Evolutionary conservation across 331 rosid genomes (phyloP).

Genomic region (Malus hybrid): DNA sequence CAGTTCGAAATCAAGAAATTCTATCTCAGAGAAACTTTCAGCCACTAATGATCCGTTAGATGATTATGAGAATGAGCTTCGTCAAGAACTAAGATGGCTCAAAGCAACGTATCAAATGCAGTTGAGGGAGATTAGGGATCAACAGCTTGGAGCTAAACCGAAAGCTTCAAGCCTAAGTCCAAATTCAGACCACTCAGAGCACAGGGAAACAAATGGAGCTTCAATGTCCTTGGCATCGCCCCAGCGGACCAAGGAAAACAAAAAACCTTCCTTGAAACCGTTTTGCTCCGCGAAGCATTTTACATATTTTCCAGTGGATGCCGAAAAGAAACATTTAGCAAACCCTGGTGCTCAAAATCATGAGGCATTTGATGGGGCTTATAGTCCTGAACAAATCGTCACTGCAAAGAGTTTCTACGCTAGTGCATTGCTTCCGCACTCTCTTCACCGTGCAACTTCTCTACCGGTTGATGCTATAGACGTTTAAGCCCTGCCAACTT

Average conservation of each 20-base stretch:
- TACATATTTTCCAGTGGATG: slow-evolving; percentile 12
- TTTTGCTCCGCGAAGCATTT: slow-evolving; percentile 21
- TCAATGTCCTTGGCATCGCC: slow-evolving; percentile 15
- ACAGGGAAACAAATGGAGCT: slow-evolving; percentile 19
- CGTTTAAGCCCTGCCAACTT: slow-evolving; percentile 23
- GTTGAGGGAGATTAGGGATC: slow-evolving; percentile 73
- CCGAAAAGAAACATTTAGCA: slow-evolving; percentile 27
- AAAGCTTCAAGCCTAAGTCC: slow-evolving; percentile 25
- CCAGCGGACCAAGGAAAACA: slow-evolving; percentile 18
- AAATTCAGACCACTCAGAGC: slow-evolving; percentile 26
- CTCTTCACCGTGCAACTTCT: slow-evolving; percentile 85
- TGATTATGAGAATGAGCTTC: slow-evolving; percentile 65
- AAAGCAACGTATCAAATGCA: slow-evolving; percentile 93
- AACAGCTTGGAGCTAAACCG: slow-evolving; percentile 43
- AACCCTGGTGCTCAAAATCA: slow-evolving; percentile 23
- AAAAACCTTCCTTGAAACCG: slow-evolving; percentile 18
- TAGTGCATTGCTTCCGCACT: slow-evolving; percentile 53
- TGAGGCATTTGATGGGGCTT: slow-evolving; percentile 16
- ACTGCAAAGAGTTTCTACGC: slow-evolving; percentile 58
- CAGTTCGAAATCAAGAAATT: slow-evolving; percentile 22
- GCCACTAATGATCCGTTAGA: slow-evolving; percentile 27
- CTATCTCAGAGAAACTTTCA: slow-evolving; percentile 17
- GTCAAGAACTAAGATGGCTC: slow-evolving; percentile 98
- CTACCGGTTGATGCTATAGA: slow-evolving; percentile 93
- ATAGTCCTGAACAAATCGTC: slow-evolving; percentile 36